Base-by-base conservation (phyloP, 1,284 basidiomycete species). In the Austroboletus niveus region DNA sequence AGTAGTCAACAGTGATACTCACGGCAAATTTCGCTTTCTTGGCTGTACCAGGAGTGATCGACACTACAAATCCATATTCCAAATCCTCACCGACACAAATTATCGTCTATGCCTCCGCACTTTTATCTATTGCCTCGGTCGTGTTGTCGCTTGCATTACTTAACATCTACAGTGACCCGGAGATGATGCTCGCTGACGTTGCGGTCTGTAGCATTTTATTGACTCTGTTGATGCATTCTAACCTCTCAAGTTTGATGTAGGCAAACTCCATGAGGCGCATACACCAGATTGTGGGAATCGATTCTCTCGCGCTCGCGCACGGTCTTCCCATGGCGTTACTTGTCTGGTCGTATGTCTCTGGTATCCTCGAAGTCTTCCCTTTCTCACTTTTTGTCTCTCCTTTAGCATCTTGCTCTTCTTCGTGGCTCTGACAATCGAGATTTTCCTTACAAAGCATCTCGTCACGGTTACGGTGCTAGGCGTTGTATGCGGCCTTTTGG, bases 1-100 rank as follows among this genome's bases (percentile, higher is more conserved):
- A 1, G 17, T 36, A 65, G 60, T 65, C 60, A 5, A 63, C 58
- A 31, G 60, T 65, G 3, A 59, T 61, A 43, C 50, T 63, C 8
- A 48, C 56, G 1, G 59, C 53, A 4, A 52, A 65, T 32, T 38
- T 65, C 27, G 47, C 45, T 6, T 63, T 65, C 41, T 59, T 61
- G 6, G 29, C 50, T 20, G 47, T 65, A 6, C 22, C 42, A 2
- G 15, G 9, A 27, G 17, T 11, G 20, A 44, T 30, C 9, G 9
- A 30, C 9, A 10, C 29, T 10, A 30, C 29, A 30, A 9, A 30
- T 30, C 29, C 8, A 30, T 10, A 30, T 30, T 4, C 29, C 29
- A 30, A 30, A 30, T 30, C 29, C 29, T 30, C 29, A 6, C 30
- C 29, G 52, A 48, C n/a, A 27, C 20, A 60, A 43, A 55, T 47